Conservation (phyloP, 805 yeast genomes). For the Suhomyces tanzawaensis region DNA sequence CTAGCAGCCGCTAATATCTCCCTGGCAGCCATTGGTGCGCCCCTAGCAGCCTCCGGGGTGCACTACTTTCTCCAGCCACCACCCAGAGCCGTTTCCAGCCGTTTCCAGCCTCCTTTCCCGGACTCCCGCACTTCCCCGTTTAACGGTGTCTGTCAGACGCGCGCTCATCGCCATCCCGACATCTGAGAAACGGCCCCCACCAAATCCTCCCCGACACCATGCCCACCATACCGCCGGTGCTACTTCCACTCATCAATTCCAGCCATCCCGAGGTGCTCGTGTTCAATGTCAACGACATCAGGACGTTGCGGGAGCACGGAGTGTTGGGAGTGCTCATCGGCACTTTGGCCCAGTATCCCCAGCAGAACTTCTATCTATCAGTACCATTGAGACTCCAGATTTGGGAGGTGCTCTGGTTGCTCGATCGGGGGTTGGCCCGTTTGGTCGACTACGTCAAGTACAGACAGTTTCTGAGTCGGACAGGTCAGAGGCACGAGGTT, state of each 20-base stretch:
- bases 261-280: slow-evolving; percentile 43
- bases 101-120: no score
- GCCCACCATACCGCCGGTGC: no score
- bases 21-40: no score
- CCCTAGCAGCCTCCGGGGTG: no score
- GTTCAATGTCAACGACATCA: slow-evolving; percentile 55
- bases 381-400: slow-evolving; percentile 71
- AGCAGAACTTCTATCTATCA: slow-evolving; percentile 85
- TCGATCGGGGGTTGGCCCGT: slow-evolving; percentile 40
- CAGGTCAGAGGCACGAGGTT: background rate
- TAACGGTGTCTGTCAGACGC: no score
- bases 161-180: no score
- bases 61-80: no score
- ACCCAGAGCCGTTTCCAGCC: no score
- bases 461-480: slow-evolving; percentile 6
- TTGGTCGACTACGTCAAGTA: slow-evolving; percentile 41
- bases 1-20: no score
- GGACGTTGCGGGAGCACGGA: slow-evolving; percentile 53
- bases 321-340: slow-evolving; percentile 80
- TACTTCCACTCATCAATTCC: slow-evolving; percentile 18
- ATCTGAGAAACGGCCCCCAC: background rate
- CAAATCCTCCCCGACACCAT: no score
- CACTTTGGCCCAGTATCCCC: slow-evolving; percentile 86
- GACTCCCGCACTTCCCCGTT: no score
- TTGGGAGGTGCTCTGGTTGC: slow-evolving; percentile 73